Evolutionary conservation across 305 asterid species (phyloP), one percentile per base, ranked within the genome.

Genomic region (Fraxinus ornus): DNA sequence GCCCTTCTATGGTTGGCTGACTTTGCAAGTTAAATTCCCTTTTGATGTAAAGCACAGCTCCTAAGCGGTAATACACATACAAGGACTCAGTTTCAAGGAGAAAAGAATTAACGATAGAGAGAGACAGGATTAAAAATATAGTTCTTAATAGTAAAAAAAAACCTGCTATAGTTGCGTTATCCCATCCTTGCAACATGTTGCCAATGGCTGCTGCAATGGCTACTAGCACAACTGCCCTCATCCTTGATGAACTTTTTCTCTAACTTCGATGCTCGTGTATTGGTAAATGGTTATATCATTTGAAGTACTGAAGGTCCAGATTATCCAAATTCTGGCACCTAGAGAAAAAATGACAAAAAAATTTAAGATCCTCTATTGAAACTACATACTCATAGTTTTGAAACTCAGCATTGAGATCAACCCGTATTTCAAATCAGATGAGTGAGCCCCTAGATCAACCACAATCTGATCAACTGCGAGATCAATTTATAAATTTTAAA

Each of bases 111-210:
- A 66, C 0, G 19, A 64, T 33, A 68, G 64, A 70, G 9, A 79
- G 30, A 52, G 7, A 35, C 32, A 77, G 66, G 73, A 28, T 26
- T 26, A 28, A 39, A 13, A 79, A 78, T 7, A 33, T 6, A 71
- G 70, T 0, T 4, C 26, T 79, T 19, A 17, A 33, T 15, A 73
- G 24, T 8, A 7, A 80, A 74, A 36, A 74, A 13, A 73, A 79
- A 94, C 98, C 98, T 82, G 98, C 97, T 19, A 94, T 94, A 60
- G 95, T 89, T 33, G 98, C 98, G 83, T 92, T 92, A 68, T 93
- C 98, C 98, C 98, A 94, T 87, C 98, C 98, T 87, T 94, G 98
- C 90, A 94, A 84, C 82, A 94, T 5, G 87, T 94, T 94, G 47
- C 98, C 98, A 82, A 92, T 85, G 80, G 98, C 93, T 36, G 97